phyloP scores from a whole-genome alignment of 345 rosid genomes.

The Lumnitzera littorea region DNA sequence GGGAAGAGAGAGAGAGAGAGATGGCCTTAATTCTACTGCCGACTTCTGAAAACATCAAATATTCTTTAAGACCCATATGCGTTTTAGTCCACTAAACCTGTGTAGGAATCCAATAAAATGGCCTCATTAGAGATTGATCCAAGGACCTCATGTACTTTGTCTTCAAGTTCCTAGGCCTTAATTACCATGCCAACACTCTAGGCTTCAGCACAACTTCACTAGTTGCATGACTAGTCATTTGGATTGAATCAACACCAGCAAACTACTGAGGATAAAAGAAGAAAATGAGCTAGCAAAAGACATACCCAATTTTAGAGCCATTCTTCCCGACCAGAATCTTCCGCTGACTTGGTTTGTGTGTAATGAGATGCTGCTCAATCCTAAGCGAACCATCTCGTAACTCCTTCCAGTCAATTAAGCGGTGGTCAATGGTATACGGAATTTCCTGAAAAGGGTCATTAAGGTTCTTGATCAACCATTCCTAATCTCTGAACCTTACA shows the following conservation, averaged over 20 bases:
- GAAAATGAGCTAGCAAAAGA: background rate
- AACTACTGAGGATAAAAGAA: constrained; percentile 2
- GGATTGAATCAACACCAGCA: too few relatives aligned
- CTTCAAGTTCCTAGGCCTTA: too few relatives aligned
- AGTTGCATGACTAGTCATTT: too few relatives aligned
- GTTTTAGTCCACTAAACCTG: too few relatives aligned
- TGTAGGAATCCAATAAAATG: too few relatives aligned
- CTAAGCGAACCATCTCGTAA: constrained; percentile 76
- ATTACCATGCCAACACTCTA: background rate
- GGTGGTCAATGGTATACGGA: constrained; percentile 72
- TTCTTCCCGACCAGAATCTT: constrained; percentile 91
- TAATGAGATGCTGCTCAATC: constrained; percentile 81
- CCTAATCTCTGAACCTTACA: background rate
- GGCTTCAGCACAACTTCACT: too few relatives aligned
- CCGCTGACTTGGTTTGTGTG: constrained; percentile 71
- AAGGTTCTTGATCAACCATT: background rate
- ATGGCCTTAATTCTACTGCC: too few relatives aligned
- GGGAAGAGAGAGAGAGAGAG: too few relatives aligned
- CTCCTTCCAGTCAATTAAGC: constrained; percentile 84
- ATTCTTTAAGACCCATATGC: too few relatives aligned
- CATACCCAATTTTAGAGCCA: constrained; percentile 78
- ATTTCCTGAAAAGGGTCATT: constrained; percentile 49
- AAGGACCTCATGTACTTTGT: too few relatives aligned
- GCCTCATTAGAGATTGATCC: too few relatives aligned
- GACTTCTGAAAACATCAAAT: too few relatives aligned